These are phyloP conservation scores for Mycena kentingensis DNA, from an alignment of 768 basidiomycete species.

Conservation along the genomic window DNA sequence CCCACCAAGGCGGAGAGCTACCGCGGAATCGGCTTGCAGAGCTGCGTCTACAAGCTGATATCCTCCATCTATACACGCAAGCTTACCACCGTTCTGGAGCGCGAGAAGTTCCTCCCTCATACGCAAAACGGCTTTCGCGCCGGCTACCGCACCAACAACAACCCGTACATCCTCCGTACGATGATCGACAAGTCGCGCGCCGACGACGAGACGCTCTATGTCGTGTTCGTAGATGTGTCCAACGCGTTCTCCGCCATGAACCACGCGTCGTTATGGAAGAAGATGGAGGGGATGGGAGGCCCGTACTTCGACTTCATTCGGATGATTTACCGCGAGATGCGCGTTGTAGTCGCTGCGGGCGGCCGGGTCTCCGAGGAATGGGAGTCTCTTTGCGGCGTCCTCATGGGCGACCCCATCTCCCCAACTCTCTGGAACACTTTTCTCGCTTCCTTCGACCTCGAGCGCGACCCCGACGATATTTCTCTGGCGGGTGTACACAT, in stretches of 20 bases:
- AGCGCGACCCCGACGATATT: not conserved
- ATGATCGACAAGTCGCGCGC: constrained; percentile 24
- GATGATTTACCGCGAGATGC: constrained; percentile 5
- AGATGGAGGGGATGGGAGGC: not conserved
- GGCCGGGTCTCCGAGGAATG: constrained; percentile 4
- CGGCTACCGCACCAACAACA: constrained; percentile 30
- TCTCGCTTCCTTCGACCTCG: not conserved
- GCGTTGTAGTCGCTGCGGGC: not conserved
- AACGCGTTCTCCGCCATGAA: constrained; percentile 39
- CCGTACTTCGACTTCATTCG: constrained; percentile 10
- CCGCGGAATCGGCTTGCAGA: constrained; percentile 22
- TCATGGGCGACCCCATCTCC: constrained; percentile 11
- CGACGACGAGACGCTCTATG: constrained; percentile 21
- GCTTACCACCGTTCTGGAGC: constrained; percentile 19
- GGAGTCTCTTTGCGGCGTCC: not conserved
- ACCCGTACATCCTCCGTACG: constrained; percentile 27
- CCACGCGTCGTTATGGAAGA: constrained; percentile 3
- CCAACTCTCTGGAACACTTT: constrained; percentile 11
- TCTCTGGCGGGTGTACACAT: not conserved
- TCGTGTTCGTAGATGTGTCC: constrained; percentile 27
- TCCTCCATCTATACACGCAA: constrained; percentile 20
- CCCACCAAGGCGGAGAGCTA: constrained; percentile 14
- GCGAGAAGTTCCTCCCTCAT: constrained; percentile 19
- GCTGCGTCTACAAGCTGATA: constrained; percentile 24
- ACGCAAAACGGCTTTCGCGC: constrained; percentile 35